Evolutionary conservation across 2,329 filamentous ascomycete genomes (phyloP), one percentile per base, ranked within the genome.

Genomic region (Lachnellula hyalina): DNA sequence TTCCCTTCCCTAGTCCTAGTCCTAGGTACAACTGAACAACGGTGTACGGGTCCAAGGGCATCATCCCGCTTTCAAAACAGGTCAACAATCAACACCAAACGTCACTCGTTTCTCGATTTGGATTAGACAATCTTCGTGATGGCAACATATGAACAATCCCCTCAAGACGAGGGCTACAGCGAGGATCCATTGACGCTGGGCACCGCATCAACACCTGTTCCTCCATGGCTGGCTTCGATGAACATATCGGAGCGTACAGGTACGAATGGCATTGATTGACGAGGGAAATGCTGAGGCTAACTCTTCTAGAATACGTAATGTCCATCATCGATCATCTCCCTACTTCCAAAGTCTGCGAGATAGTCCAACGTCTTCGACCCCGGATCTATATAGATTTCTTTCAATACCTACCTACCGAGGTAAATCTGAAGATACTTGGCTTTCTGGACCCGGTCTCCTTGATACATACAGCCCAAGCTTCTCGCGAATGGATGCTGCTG

Each of bases 301-400:
- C 58, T 23, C 15, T 41, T 23, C 53, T 66, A 96, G 91, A 93
- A 69, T 82, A 96, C 61, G 87, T 89, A 41, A 90, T 93, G 73
- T 80, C 83, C 46, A 80, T 96, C 23, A 78, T 96, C 53, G 82
- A 86, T 55, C 85, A 87, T 54, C 77, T 96, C 28, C 89, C 88
- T 17, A 95, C 90, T 0, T 88, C 88, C 6, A 83, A 85, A 52
- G 85, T 96, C 56, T 85, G 87, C 49, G 80, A 86, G 45, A 89
- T 96, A 51, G 89, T 96, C 47, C 83, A 92, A 52, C 82, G 86
- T 60, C 75, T 96, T 17, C 88, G 86, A 59, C 89, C 91, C 4
- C 81, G 92, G 51, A 84, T 97, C 2, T 92, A 96, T 71, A 93
- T 96, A 73, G 90, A 99, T 72, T 96, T 96, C 52, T 84, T 96